Conservation (phyloP, 2,329 filamentous ascomycete genomes). For the Akanthomyces uredinophilus region DNA sequence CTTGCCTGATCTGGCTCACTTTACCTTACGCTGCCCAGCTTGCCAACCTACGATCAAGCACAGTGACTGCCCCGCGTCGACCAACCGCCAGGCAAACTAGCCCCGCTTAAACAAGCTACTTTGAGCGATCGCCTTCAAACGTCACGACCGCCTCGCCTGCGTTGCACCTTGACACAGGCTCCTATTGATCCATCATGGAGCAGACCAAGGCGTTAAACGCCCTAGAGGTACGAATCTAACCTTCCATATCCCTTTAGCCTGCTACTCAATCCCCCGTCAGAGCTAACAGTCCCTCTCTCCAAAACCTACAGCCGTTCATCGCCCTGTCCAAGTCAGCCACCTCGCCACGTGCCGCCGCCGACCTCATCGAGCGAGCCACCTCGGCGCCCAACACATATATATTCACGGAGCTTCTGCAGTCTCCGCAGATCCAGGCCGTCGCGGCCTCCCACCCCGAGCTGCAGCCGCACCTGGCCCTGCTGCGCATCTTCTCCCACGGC, state of each 20-base stretch:
- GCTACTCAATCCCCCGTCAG: neutral
- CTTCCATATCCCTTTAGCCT: neutral
- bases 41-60: neutral
- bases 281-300: neutral
- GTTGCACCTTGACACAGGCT: conserved; percentile 13
- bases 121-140: conserved; percentile 13
- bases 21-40: neutral
- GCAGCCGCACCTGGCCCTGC: conserved; percentile 59
- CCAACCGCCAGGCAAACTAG: neutral
- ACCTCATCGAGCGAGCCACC: conserved; percentile 82
- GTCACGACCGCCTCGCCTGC: conserved; percentile 1
- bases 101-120: conserved; percentile 8
- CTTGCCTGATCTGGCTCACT: neutral
- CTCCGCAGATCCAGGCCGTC: conserved; percentile 72
- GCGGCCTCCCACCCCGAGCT: conserved; percentile 47
- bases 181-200: conserved; percentile 53
- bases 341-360: conserved; percentile 76
- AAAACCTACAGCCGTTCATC: conserved; percentile 75
- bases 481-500: conserved; percentile 89
- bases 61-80: conserved; percentile 16
- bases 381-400: conserved; percentile 86
- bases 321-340: conserved; percentile 81
- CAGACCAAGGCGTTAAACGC: conserved; percentile 64
- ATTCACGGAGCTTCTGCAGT: conserved; percentile 87
- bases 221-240: conserved; percentile 45